These are phyloP conservation scores for Plasmodium falciparum DNA, from an alignment of 169 alveolate genomes.

Conservation along the genomic window DNA sequence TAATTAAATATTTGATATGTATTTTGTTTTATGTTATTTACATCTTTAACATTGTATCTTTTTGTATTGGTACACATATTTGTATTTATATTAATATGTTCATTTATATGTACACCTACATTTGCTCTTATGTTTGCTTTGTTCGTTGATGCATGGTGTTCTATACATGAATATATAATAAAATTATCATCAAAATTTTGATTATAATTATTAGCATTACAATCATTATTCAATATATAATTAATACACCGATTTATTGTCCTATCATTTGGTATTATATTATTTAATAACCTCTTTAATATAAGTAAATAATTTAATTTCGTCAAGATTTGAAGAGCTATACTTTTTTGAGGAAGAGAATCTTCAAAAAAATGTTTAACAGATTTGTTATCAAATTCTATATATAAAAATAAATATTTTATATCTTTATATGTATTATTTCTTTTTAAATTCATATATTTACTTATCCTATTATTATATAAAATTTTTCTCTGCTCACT, in stretches of 20 bases:
- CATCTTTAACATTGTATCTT: no score
- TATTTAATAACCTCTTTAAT: slow-evolving; percentile 2
- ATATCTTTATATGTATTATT: neutral
- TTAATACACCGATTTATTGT: slow-evolving; percentile 21
- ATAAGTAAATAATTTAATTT: slow-evolving; percentile 59
- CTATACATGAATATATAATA: no score
- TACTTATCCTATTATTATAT: slow-evolving; percentile 38
- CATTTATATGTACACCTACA: no score
- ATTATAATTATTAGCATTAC: no score
- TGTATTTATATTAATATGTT: no score
- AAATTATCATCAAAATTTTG: no score
- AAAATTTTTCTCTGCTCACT: slow-evolving; percentile 22
- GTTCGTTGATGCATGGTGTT: no score
- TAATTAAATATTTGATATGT: no score
- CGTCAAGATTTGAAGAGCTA: slow-evolving; percentile 35
- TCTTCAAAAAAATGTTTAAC: slow-evolving; percentile 40
- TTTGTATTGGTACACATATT: no score
- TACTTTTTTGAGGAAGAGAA: slow-evolving; percentile 23
- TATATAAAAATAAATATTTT: slow-evolving; percentile 36
- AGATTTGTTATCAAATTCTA: slow-evolving; percentile 26
- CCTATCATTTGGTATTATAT: slow-evolving; percentile 19
- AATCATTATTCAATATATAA: neutral
- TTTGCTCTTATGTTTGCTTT: no score
- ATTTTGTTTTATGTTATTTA: no score
- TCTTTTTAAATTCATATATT: slow-evolving; percentile 17